Evolutionary conservation across 2,329 filamentous ascomycete genomes (phyloP), one percentile per base, ranked within the genome.

Genomic region (Arthrobotrys entomopaga): DNA sequence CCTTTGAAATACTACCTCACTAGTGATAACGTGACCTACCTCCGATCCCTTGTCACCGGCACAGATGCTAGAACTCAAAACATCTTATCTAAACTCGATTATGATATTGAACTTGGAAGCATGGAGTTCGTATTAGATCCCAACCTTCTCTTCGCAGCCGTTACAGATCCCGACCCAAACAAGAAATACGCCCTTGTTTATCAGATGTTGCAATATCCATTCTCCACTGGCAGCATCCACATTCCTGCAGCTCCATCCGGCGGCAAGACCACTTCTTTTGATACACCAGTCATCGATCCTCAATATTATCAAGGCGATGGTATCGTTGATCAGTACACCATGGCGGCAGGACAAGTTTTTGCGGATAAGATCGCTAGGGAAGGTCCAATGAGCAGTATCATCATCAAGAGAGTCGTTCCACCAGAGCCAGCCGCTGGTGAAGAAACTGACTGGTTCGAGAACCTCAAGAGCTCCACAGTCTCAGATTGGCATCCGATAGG

Each of bases 171-270:
- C 53, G 80, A 75, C 65, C 79, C 50, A 0, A 80, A 78, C 1
- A 85, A 83, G 71, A 83, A 82, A 65, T 85, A 86, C 63, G 84
- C 80, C 6, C 84, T 83, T 1, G 82, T 86, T 79, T 77, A 86
- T 0, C 83, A 83, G 66, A 83, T 86, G 69, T 79, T 86, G 1
- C 85, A 86, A 73, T 85, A 86, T 77, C 85, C 85, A 0, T 85
- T 85, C 38, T 83, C 84, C 0, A 80, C 81, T 1, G 85, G 85
- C 0, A 83, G 80, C 1, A 81, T 86, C 11, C 85, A 87, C 72
- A 82, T 86, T 61, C 78, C 66, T 2, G 29, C 29, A 34, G 29
- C 29, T 34, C 75, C 79, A 1, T 53, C 54, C 22, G 40, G 49
- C 11, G 34, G 4, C 26, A 49, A 48, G 29, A 50, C 53, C 11